Conservation (phyloP, 2,329 filamentous ascomycete species). For the Penicillium sp. region DNA sequence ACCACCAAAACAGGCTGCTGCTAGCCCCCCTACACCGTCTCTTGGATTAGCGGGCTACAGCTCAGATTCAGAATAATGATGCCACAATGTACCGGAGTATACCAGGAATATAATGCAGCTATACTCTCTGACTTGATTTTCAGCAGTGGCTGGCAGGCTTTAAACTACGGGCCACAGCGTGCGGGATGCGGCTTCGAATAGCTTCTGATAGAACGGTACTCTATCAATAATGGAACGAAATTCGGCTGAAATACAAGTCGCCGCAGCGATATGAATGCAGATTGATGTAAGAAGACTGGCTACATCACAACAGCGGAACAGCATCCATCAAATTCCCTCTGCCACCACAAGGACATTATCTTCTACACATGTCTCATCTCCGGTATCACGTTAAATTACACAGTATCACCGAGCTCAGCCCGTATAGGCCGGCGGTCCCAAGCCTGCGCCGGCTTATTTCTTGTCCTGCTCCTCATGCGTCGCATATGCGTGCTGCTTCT, state of each 20-base stretch:
- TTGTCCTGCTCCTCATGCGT: constrained; percentile 27
- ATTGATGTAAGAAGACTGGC: not conserved
- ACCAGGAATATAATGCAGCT: not conserved
- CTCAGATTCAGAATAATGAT: constrained; percentile 17
- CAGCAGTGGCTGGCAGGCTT: not conserved
- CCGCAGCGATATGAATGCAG: not conserved
- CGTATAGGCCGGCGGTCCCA: not conserved
- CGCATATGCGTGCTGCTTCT: constrained; percentile 49
- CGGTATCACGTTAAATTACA: constrained; percentile 15
- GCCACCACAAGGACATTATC: not conserved
- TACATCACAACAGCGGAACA: not conserved
- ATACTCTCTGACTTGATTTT: not conserved
- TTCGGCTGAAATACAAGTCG: not conserved
- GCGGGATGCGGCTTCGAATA: not conserved
- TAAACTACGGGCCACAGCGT: not conserved
- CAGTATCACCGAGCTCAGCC: constrained; percentile 8
- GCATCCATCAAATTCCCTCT: not conserved
- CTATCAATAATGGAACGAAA: not conserved
- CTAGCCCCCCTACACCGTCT: constrained; percentile 1
- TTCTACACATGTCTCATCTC: constrained; percentile 1
- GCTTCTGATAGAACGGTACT: not conserved
- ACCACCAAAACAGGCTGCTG: not conserved
- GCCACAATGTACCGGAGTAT: not conserved
- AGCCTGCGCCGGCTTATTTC: not conserved
- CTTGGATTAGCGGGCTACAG: constrained; percentile 16